Percentiles rank a stretch among this genome's conserved stretches.
Evolutionary conservation across 768 basidiomycete species (phyloP).

Genomic region (Xerocomus potaroensis): DNA sequence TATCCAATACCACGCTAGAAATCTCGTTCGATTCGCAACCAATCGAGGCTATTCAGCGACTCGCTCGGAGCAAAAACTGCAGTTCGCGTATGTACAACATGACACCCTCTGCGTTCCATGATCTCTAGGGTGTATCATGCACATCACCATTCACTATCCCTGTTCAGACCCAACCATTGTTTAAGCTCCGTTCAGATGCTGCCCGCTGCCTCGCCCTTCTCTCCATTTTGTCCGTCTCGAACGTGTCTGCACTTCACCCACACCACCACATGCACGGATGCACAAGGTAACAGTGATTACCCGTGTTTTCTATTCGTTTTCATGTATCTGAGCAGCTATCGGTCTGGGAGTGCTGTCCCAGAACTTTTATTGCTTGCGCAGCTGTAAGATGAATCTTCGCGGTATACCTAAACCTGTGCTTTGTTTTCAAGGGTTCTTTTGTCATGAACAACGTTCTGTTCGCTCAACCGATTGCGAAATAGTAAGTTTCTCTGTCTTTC

Average conservation of each 20-base stretch:
- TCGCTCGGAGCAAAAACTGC: constrained; percentile 1
- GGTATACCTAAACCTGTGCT: constrained; percentile 10
- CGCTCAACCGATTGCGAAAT: not conserved
- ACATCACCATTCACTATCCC: constrained; percentile 7
- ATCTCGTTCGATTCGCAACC: constrained; percentile 7
- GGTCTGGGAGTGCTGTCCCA: not conserved
- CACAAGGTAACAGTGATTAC: constrained; percentile 9
- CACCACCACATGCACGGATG: constrained; percentile 7
- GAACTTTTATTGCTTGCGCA: constrained; percentile 17
- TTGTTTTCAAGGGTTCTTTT: constrained; percentile 8
- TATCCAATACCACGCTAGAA: constrained; percentile 6
- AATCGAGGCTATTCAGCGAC: constrained; percentile 16
- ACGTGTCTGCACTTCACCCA: constrained; percentile 10
- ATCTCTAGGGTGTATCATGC: constrained; percentile 4
- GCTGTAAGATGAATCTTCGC: constrained; percentile 24
- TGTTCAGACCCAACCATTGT: constrained; percentile 10
- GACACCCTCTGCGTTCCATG: constrained; percentile 8
- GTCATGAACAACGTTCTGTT: not conserved
- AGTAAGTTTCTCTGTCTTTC: too few species aligned
- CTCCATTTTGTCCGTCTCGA: constrained; percentile 14
- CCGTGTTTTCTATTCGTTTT: constrained; percentile 5
- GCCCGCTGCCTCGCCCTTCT: constrained; percentile 19
- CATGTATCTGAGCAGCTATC: constrained; percentile 4
- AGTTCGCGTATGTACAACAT: constrained; percentile 8
- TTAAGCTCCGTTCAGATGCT: constrained; percentile 26